These are phyloP conservation scores for Backusella macrospora DNA, from an alignment of 192 early-diverging fungal species.

Conservation along the genomic window DNA sequence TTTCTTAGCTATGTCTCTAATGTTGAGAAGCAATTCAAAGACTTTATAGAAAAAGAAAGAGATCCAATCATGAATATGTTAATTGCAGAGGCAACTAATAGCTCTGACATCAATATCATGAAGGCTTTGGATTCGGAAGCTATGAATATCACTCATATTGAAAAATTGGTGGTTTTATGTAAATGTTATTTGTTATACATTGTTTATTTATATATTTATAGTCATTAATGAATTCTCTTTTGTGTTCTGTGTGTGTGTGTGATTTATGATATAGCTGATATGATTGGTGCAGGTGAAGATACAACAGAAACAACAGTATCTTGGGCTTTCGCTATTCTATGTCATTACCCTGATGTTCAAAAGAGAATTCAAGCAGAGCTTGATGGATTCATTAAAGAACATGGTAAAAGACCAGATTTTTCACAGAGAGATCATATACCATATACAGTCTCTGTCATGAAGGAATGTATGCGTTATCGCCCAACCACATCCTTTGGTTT, in stretches of 20 bases:
- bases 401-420: background rate
- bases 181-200: background rate
- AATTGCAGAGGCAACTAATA: background rate
- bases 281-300: slow-evolving; percentile 17
- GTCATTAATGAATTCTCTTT: no score
- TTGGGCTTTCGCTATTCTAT: slow-evolving; percentile 14
- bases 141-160: background rate
- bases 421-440: slow-evolving; percentile 5
- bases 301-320: background rate
- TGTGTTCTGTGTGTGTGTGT: no score
- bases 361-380: background rate
- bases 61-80: background rate
- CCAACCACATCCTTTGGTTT: background rate
- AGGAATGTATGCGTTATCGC: slow-evolving; percentile 9
- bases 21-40: background rate
- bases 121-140: background rate
- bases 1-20: background rate
- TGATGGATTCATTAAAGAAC: background rate
- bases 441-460: background rate
- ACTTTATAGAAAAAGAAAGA: background rate
- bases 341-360: slow-evolving; percentile 14
- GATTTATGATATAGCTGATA: background rate
- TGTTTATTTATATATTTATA: background rate
- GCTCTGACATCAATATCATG: background rate
- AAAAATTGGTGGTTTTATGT: background rate